phyloP scores from a whole-genome alignment of 257 asterid genomes.

The Solanum chmielewskii region DNA sequence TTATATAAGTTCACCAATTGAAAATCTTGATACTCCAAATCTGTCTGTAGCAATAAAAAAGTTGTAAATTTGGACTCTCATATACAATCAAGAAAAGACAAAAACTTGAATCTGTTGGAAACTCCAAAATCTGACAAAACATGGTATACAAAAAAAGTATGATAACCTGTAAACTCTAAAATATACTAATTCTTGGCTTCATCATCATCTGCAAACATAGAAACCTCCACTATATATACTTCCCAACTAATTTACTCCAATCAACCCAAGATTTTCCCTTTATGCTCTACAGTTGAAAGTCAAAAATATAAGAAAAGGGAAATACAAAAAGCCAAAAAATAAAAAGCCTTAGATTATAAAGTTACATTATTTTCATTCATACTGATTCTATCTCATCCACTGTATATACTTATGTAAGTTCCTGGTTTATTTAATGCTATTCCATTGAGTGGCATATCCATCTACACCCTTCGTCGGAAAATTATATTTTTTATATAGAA shows the following conservation, averaged over 20 bases:
- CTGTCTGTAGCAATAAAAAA: neutral
- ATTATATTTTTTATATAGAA: neutral
- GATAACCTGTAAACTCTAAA: neutral
- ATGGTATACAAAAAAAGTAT: constrained; percentile 4
- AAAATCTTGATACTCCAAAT: neutral
- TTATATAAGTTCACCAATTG: neutral
- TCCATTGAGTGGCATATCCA: neutral
- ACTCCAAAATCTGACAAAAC: constrained; percentile 19
- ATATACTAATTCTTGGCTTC: constrained; percentile 20
- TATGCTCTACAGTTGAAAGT: neutral
- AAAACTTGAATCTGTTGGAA: neutral
- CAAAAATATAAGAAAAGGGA: neutral
- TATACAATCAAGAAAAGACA: constrained; percentile 1
- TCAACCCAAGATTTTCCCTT: neutral
- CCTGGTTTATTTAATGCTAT: neutral
- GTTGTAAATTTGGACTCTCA: neutral
- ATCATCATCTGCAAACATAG: neutral
- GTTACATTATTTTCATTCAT: neutral
- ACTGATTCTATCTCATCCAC: neutral
- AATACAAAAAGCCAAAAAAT: neutral
- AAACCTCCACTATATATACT: neutral
- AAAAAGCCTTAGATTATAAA: neutral
- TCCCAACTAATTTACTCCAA: neutral
- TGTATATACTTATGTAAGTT: neutral
- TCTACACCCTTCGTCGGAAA: neutral